phyloP scores from a whole-genome alignment of 306 rosid species.

The Rubus idaeus region DNA sequence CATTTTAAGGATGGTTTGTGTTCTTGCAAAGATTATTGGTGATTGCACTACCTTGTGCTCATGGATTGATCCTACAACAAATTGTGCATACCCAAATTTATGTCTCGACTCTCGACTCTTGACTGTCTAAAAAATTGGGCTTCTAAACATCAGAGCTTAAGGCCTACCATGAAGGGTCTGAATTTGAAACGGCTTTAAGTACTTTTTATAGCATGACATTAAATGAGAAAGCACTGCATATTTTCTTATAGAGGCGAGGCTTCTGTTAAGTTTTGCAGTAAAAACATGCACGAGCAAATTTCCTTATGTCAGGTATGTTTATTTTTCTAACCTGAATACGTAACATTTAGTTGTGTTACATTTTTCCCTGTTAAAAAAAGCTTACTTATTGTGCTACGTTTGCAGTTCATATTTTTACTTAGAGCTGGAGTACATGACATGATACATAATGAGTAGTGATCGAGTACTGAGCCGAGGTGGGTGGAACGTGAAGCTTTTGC shows the following conservation, averaged over 20 bases:
- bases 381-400: not conserved
- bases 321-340: not conserved
- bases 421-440: not conserved
- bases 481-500: not conserved
- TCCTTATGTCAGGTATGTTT: constrained; percentile 9
- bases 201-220: not conserved
- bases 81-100: not conserved
- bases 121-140: not conserved
- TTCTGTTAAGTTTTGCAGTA: not conserved
- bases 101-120: not conserved
- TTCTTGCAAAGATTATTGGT: constrained; percentile 79
- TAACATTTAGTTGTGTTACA: not conserved
- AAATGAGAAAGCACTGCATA: not conserved
- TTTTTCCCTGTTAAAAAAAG: not conserved
- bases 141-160: not conserved
- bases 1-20: constrained; percentile 69
- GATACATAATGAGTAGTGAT: not conserved
- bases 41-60: constrained; percentile 20
- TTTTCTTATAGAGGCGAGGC: not conserved
- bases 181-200: not conserved
- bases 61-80: constrained; percentile 8
- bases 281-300: not conserved
- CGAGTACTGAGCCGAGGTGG: not conserved
- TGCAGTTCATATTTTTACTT: not conserved
- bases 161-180: not conserved